Base-by-base conservation (phyloP, 352 stramenopile genomes). In the Globisporangium polare region DNA sequence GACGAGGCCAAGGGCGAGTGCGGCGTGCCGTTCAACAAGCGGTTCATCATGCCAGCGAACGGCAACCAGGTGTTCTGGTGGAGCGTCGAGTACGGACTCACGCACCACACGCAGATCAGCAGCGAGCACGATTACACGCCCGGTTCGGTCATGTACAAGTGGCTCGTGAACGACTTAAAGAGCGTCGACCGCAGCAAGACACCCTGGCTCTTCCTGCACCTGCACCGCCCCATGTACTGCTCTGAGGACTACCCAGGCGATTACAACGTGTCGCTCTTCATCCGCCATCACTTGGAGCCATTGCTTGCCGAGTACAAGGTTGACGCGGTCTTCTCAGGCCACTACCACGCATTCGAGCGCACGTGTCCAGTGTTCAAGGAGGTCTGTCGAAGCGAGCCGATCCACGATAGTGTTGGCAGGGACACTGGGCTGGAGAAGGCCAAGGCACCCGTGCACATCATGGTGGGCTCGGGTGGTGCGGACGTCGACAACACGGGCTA, bases 301-400 rank as follows among this genome's bases (percentile, higher is more conserved):
- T 73, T 98, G 24, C 70, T 98, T 22, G 80, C 76, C 58, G 61
- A 76, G 18, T 76, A 97, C 69, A 80, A 90, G 45, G 94, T 98
- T 22, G 96, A 98, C 63, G 37, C 97, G 17, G 85, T 97, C 53
- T 64, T 98, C 24, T 78, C 86, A 15, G 94, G 92, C 9, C 93
- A 98, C 68, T 91, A 97, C 63, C 94, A 98, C 73, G 88, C 80
- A 9, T 98, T 97, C 62, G 80, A 97, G 46, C 80, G 92, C 46
- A 96, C 80, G 50, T 98, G 94, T 63, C 81, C 87, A n/a, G 81
- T 96, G 29, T 70, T 71, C 45, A 73, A 79, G 10, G 85, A 82
- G 6, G 80, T 86, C 53, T 97, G 90, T 63, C 78, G 71, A 3
- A 65, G 65, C 12, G 70, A 95, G 49, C 72, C 68, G 29, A 69